phyloP scores from a whole-genome alignment of 140 eudicot genomes.

The Ambrosia hybrid region DNA sequence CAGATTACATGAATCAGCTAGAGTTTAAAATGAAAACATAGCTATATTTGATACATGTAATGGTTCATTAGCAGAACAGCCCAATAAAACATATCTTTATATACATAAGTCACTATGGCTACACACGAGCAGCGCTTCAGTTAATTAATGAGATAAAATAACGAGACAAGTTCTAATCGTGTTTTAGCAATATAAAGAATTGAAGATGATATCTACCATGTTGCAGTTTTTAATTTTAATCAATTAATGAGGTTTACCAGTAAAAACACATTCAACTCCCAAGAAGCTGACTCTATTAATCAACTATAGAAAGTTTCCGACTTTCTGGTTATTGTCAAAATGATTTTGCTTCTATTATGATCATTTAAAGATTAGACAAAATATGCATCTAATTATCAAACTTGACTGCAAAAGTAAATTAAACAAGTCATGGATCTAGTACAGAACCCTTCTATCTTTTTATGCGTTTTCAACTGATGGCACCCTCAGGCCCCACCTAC shows the following conservation, averaged over 20 bases:
- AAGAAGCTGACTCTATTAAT: conserved; percentile 18
- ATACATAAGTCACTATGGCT: background rate
- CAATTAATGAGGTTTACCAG: background rate
- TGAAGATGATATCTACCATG: background rate
- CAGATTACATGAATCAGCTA: conserved; percentile 13
- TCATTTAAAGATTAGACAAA: background rate
- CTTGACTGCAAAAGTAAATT: background rate
- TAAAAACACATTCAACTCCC: conserved; percentile 5
- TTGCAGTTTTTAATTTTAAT: conserved; percentile 17
- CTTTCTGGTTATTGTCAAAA: conserved; percentile 7
- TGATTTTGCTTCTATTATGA: conserved; percentile 8
- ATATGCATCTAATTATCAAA: conserved; percentile 14
- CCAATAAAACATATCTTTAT: background rate
- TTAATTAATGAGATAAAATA: background rate
- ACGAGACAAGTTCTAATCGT: background rate
- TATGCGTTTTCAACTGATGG: background rate
- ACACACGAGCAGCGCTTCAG: background rate
- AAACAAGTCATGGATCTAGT: background rate
- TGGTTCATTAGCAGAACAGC: conserved; percentile 6
- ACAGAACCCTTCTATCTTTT: conserved; percentile 5
- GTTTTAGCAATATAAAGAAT: background rate
- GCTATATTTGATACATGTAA: background rate
- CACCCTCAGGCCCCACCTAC: no score
- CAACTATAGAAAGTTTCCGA: background rate
- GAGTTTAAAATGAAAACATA: background rate